A percentile compares a stretch with the other conserved stretches of the same genome.
Conservation (phyloP, 2,329 filamentous ascomycete genomes). For the Alternaria incomplexa region DNA sequence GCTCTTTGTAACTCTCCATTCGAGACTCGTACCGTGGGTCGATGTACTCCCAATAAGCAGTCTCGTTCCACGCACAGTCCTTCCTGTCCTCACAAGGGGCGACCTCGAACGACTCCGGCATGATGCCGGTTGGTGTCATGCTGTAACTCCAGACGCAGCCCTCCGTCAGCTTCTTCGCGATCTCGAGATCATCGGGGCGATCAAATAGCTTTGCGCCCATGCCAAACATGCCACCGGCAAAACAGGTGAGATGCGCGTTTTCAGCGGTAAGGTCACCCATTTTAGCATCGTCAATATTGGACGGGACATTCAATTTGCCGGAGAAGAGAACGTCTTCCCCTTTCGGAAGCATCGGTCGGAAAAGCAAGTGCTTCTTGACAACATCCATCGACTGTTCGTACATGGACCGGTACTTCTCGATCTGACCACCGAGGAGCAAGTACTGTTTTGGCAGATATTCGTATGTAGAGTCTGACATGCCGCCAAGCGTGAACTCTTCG, state of each 20-base stretch:
- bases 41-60: constrained; percentile 50
- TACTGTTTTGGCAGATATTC: constrained; percentile 57
- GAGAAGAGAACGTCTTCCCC: constrained; percentile 54
- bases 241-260: constrained; percentile 71
- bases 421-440: constrained; percentile 54
- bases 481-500: constrained; percentile 52
- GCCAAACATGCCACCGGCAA: constrained; percentile 72
- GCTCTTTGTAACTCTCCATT: constrained; percentile 30
- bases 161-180: constrained; percentile 64
- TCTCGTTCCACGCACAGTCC: constrained; percentile 54
- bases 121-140: constrained; percentile 63
- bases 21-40: constrained; percentile 43
- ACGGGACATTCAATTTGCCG: constrained; percentile 47
- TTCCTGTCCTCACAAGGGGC: constrained; percentile 54
- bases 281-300: constrained; percentile 27
- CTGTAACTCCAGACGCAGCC: constrained; percentile 70
- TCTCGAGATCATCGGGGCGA: constrained; percentile 60
- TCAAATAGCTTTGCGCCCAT: constrained; percentile 69
- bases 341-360: constrained; percentile 58
- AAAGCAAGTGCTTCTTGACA: constrained; percentile 56
- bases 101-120: constrained; percentile 65
- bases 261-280: constrained; percentile 41
- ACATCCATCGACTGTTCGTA: constrained; percentile 61
- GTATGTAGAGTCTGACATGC: constrained; percentile 51
- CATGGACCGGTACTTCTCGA: constrained; percentile 57